Percentiles rank a stretch among this genome's conserved stretches.
phyloP scores from a whole-genome alignment of 2,329 filamentous ascomycete species.

The Venturia oleaginea region DNA sequence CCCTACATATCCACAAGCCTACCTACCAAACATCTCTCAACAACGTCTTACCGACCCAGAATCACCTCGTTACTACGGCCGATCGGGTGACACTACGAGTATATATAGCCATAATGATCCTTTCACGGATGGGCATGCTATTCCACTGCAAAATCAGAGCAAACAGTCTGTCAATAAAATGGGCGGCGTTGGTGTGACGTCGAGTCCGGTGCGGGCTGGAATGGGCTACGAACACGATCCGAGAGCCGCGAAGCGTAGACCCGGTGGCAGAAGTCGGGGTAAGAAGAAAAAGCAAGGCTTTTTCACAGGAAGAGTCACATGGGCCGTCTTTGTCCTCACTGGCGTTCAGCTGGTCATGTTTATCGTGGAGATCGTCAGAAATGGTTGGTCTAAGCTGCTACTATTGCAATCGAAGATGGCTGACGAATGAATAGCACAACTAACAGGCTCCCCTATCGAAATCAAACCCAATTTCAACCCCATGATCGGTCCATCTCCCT shows the following conservation, averaged over 20 bases:
- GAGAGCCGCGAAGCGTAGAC: constrained; percentile 18
- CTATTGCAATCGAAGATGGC: not conserved
- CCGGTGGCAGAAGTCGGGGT: constrained; percentile 19
- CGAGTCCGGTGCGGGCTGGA: constrained; percentile 31
- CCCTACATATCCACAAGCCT: constrained; percentile 35
- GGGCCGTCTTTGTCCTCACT: constrained; percentile 75
- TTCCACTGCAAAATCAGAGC: constrained; percentile 33
- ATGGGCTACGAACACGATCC: constrained; percentile 23
- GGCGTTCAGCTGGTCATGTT: constrained; percentile 74
- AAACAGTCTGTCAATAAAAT: constrained; percentile 30
- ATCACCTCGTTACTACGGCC: constrained; percentile 26
- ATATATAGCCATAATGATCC: constrained; percentile 31
- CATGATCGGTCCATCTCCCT: constrained; percentile 90
- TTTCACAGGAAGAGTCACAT: constrained; percentile 55
- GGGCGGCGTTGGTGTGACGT: constrained; percentile 2
- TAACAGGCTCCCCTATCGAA: constrained; percentile 70
- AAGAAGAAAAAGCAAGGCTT: constrained; percentile 40
- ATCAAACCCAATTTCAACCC: constrained; percentile 84
- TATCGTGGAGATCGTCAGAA: constrained; percentile 76
- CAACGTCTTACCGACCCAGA: constrained; percentile 37
- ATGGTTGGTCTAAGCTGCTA: constrained; percentile 47
- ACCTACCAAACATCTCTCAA: constrained; percentile 44
- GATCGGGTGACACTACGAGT: constrained; percentile 23
- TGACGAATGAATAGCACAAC: constrained; percentile 43
- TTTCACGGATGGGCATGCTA: constrained; percentile 39